Conservation (phyloP, 305 asterid genomes). For the Fraxinus dipetala region DNA sequence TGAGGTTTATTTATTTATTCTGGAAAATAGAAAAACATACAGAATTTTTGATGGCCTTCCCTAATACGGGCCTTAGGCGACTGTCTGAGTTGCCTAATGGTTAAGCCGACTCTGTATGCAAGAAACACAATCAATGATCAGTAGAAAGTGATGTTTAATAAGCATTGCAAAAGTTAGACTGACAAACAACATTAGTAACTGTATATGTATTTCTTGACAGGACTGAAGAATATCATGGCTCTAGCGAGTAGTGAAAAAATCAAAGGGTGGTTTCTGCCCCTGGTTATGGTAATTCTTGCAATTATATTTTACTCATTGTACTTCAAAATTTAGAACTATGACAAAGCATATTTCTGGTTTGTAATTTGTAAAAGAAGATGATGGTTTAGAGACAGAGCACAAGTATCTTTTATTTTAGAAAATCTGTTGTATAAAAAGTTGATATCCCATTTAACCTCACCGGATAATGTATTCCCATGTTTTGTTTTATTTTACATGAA, state of each 20-base stretch:
- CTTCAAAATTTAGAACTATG: slow-evolving; percentile 9
- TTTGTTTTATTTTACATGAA: background rate
- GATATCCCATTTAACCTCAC: background rate
- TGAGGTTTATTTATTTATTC: background rate
- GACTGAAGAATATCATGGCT: slow-evolving; percentile 27
- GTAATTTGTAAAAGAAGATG: background rate
- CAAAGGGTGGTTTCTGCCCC: slow-evolving; percentile 15
- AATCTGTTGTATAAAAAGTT: background rate
- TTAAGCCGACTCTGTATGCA: background rate
- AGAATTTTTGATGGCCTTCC: background rate
- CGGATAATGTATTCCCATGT: background rate
- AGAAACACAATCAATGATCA: background rate
- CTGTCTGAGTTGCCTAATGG: background rate
- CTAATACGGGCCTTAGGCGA: background rate
- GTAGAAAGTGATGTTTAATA: background rate
- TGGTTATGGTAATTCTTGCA: slow-evolving; percentile 22
- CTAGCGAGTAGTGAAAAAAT: background rate
- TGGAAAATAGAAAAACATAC: background rate
- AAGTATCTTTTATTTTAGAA: background rate
- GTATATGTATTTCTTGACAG: slow-evolving; percentile 16
- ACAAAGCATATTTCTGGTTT: background rate
- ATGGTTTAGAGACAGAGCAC: background rate
- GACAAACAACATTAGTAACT: background rate
- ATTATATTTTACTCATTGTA: slow-evolving; percentile 15
- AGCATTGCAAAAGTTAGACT: background rate